Evolutionary conservation across 805 yeast genomes (phyloP).

Genomic region (Schizosaccharomyces lindneri): DNA sequence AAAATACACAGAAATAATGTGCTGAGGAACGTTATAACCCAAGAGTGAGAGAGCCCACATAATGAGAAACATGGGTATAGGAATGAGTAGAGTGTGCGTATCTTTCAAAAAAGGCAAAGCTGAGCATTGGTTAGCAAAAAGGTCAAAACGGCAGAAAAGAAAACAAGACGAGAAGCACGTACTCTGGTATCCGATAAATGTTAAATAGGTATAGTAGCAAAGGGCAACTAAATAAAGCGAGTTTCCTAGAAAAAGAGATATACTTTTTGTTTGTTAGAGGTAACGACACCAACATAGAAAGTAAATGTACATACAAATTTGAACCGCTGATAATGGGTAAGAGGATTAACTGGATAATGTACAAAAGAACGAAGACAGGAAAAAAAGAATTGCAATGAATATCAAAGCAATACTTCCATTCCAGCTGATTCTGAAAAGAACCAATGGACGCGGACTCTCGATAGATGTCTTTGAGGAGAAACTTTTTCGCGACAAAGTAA

Average conservation of each 20-base stretch:
- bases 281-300: not conserved
- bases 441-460: slow-evolving; percentile 8
- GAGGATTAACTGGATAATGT: slow-evolving; percentile 47
- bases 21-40: slow-evolving; percentile 49
- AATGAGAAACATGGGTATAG: slow-evolving; percentile 35
- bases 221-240: slow-evolving; percentile 49
- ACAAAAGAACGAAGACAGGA: slow-evolving; percentile 50
- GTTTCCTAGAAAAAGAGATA: slow-evolving; percentile 55
- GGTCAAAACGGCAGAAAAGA: no score
- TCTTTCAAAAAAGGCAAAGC: slow-evolving; percentile 36
- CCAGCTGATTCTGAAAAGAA: slow-evolving; percentile 24
- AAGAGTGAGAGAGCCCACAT: slow-evolving; percentile 35
- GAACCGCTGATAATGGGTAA: slow-evolving; percentile 45
- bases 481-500: not conserved
- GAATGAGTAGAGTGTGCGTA: slow-evolving; percentile 35
- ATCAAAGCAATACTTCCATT: slow-evolving; percentile 73
- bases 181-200: slow-evolving; percentile 73
- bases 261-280: slow-evolving; percentile 8
- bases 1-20: slow-evolving; percentile 28
- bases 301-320: slow-evolving; percentile 18
- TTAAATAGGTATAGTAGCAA: slow-evolving; percentile 50
- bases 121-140: not conserved
- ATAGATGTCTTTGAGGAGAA: not conserved
- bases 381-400: slow-evolving; percentile 80
- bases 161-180: slow-evolving; percentile 3